Percentiles rank a stretch among this genome's conserved stretches.
phyloP scores from a whole-genome alignment of 1,139 yeast genomes.

The Suhomyces yuchorum region DNA sequence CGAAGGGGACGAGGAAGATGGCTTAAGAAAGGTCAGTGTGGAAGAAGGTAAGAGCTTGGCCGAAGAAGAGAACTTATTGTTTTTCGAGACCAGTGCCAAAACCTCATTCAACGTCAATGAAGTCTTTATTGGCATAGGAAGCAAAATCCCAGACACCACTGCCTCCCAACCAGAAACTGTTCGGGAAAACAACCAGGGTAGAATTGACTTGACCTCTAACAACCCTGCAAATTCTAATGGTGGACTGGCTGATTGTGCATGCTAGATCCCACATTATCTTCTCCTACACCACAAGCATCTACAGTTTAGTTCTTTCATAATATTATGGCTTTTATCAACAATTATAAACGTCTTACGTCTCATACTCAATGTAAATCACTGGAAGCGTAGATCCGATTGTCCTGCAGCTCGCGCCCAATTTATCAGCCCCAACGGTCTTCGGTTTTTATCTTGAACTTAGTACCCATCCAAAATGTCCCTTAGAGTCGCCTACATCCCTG shows the following conservation, averaged over 20 bases:
- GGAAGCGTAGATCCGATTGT: background rate
- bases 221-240: constrained; percentile 6
- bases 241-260: constrained; percentile 19
- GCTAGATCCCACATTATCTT: constrained; percentile 8
- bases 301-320: constrained; percentile 8
- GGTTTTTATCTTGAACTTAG: background rate
- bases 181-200: constrained; percentile 15
- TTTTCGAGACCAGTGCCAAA: constrained; percentile 94
- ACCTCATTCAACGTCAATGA: constrained; percentile 81
- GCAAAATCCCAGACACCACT: constrained; percentile 59
- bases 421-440: background rate
- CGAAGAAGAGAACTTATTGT: constrained; percentile 73
- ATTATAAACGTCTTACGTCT: background rate
- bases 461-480: constrained; percentile 20
- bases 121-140: constrained; percentile 81
- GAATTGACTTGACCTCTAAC: constrained; percentile 21
- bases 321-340: background rate
- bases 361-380: background rate
- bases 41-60: constrained; percentile 82
- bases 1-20: constrained; percentile 30
- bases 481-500: constrained; percentile 84
- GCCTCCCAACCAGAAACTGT: constrained; percentile 6
- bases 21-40: constrained; percentile 73
- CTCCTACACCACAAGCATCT: constrained; percentile 1
- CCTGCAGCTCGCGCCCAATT: background rate